Conservation (phyloP, 805 yeast species). For the Naumovozyma dairenensis region DNA sequence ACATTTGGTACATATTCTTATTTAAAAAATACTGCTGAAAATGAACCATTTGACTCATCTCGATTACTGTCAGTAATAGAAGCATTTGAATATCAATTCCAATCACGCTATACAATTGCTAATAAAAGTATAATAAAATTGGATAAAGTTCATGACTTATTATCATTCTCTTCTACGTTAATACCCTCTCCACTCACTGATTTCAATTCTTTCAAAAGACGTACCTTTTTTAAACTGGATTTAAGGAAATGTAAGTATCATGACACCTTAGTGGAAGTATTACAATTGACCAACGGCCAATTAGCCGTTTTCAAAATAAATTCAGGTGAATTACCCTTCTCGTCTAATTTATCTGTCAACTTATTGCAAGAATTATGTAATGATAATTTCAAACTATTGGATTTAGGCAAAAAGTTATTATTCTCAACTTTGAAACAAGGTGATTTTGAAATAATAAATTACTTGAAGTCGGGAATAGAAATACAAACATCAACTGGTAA, state of each 20-base stretch:
- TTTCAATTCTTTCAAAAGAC: slow-evolving; percentile 8
- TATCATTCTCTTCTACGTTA: slow-evolving; percentile 13
- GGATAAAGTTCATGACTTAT: slow-evolving; percentile 19
- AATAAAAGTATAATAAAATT: slow-evolving; percentile 9
- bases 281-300: slow-evolving; percentile 19
- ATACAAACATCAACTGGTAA: slow-evolving; percentile 19
- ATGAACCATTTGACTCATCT: not conserved
- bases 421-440: slow-evolving; percentile 19
- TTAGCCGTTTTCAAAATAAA: slow-evolving; percentile 22
- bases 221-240: slow-evolving; percentile 18
- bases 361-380: slow-evolving; percentile 9
- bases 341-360: slow-evolving; percentile 3
- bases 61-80: not conserved
- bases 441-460: slow-evolving; percentile 14
- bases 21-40: slow-evolving; percentile 2
- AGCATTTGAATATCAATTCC: slow-evolving; percentile 9
- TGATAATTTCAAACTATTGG: slow-evolving; percentile 9
- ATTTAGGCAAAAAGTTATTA: slow-evolving; percentile 20
- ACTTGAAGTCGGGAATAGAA: slow-evolving; percentile 7
- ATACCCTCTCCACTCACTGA: slow-evolving; percentile 15
- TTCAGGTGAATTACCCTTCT: slow-evolving; percentile 11
- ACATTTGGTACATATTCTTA: slow-evolving; percentile 6
- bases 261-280: slow-evolving; percentile 17
- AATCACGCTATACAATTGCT: slow-evolving; percentile 6
- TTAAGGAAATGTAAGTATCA: slow-evolving; percentile 11